Conservation (phyloP, 805 yeast species). For the Zygotorulaspora florentina region DNA sequence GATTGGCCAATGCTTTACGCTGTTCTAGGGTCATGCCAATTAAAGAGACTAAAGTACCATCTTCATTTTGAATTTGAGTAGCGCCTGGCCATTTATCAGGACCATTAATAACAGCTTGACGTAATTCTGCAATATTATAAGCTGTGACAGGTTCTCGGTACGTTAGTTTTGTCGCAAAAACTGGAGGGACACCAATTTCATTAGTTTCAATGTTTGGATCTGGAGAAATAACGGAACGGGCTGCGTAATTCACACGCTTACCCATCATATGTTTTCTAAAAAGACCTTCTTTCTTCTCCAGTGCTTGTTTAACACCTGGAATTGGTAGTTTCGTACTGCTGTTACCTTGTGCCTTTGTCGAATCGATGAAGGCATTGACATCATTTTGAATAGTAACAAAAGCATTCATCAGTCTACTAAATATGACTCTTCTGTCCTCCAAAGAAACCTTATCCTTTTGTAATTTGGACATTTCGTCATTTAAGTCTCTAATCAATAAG, state of each 20-base stretch:
- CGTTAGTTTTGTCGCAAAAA: conserved; percentile 90
- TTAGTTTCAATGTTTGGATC: conserved; percentile 98
- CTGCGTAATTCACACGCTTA: conserved; percentile 97
- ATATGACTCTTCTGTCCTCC: conserved; percentile 70
- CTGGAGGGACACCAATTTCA: conserved; percentile 99
- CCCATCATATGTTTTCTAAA: conserved; percentile 99
- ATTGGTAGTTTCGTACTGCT: conserved; percentile 63
- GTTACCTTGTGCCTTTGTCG: conserved; percentile 77
- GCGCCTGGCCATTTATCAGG: conserved; percentile 99
- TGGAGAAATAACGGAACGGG: conserved; percentile 98
- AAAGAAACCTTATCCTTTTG: conserved; percentile 56
- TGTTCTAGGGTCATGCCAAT: conserved; percentile 90
- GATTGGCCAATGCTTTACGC: conserved; percentile 92
- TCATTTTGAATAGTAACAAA: conserved; percentile 94
- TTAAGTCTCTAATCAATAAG: conserved; percentile 78
- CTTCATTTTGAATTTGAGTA: conserved; percentile 90
- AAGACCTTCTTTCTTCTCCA: conserved; percentile 97
- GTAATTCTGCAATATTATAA: conserved; percentile 81
- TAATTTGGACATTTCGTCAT: conserved; percentile 68
- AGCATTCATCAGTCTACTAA: conserved; percentile 90
- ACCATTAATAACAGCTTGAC: conserved; percentile 95
- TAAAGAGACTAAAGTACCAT: conserved; percentile 76
- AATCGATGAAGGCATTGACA: conserved; percentile 89
- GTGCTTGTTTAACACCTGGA: conserved; percentile 96
- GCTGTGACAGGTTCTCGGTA: conserved; percentile 98